These are phyloP conservation scores for Tuber borchii DNA, from an alignment of 495 filamentous ascomycete species.

Conservation along the genomic window DNA sequence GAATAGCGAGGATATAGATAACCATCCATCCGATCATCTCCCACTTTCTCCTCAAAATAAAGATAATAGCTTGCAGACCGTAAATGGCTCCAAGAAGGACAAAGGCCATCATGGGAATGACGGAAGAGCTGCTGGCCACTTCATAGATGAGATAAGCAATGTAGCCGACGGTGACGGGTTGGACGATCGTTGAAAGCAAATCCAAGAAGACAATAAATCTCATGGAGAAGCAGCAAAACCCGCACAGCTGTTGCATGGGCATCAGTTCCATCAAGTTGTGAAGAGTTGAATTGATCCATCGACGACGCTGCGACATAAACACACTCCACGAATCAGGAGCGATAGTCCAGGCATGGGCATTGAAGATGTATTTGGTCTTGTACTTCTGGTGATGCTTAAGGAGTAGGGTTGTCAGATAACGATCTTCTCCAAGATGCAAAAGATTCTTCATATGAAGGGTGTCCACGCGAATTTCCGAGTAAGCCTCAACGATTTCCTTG, in stretches of 20 bases:
- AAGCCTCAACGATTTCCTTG: slow-evolving; percentile 76
- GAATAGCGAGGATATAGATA: slow-evolving; percentile 85
- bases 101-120: slow-evolving; percentile 76
- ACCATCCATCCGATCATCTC: slow-evolving; percentile 99
- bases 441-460: slow-evolving; percentile 99
- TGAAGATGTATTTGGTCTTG: slow-evolving; percentile 96
- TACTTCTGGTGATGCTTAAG: slow-evolving; percentile 86
- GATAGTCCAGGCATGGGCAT: slow-evolving; percentile 89
- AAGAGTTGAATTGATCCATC: slow-evolving; percentile 99
- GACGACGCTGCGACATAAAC: slow-evolving; percentile 94
- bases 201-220: slow-evolving; percentile 95
- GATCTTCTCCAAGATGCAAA: slow-evolving; percentile 89
- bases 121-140: slow-evolving; percentile 53
- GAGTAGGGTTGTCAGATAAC: slow-evolving; percentile 90
- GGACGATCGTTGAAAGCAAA: slow-evolving; percentile 80
- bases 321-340: slow-evolving; percentile 89
- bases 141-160: slow-evolving; percentile 81
- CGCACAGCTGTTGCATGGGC: slow-evolving; percentile 85
- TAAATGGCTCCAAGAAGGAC: slow-evolving; percentile 89
- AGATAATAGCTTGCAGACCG: slow-evolving; percentile 94
- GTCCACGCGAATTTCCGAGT: slow-evolving; percentile 88
- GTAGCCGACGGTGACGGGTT: slow-evolving; percentile 88
- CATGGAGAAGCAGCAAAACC: slow-evolving; percentile 99
- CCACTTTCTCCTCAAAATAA: slow-evolving; percentile 93
- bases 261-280: slow-evolving; percentile 97